These are phyloP conservation scores for Pseudogymnoascus sp. DNA, from an alignment of 2,329 filamentous ascomycete species.

Conservation along the genomic window DNA sequence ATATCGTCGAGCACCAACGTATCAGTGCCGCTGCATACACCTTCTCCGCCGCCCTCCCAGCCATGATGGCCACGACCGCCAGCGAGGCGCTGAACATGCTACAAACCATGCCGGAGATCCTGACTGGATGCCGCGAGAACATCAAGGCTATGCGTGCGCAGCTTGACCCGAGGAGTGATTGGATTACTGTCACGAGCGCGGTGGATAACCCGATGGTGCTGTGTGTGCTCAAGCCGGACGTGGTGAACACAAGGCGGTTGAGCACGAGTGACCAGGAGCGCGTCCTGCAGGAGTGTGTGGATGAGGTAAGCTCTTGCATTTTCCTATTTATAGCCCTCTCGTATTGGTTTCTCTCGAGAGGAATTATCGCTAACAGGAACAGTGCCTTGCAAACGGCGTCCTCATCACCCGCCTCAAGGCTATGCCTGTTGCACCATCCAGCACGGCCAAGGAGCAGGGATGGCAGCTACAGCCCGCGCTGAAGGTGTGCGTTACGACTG, in stretches of 20 bases:
- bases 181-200: conserved; percentile 75
- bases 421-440: conserved; percentile 57
- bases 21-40: conserved; percentile 90
- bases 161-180: conserved; percentile 87
- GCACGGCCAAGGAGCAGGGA: conserved; percentile 60
- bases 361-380: conserved; percentile 14
- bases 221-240: conserved; percentile 73
- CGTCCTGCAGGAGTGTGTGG: conserved; percentile 83
- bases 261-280: conserved; percentile 72
- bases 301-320: conserved; percentile 61
- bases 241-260: conserved; percentile 63
- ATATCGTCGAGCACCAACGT: conserved; percentile 93
- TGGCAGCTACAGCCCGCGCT: conserved; percentile 72
- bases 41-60: conserved; percentile 88
- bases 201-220: conserved; percentile 83
- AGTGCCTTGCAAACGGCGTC: conserved; percentile 82
- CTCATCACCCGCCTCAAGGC: conserved; percentile 82
- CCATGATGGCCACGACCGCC: conserved; percentile 89
- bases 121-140: conserved; percentile 74
- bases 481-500: conserved; percentile 85
- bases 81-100: conserved; percentile 83
- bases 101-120: conserved; percentile 77
- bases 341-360: not conserved
- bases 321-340: not conserved
- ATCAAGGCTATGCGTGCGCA: conserved; percentile 79